Base-by-base conservation (phyloP, 2,329 filamentous ascomycete genomes). In the Fusarium sp. region DNA sequence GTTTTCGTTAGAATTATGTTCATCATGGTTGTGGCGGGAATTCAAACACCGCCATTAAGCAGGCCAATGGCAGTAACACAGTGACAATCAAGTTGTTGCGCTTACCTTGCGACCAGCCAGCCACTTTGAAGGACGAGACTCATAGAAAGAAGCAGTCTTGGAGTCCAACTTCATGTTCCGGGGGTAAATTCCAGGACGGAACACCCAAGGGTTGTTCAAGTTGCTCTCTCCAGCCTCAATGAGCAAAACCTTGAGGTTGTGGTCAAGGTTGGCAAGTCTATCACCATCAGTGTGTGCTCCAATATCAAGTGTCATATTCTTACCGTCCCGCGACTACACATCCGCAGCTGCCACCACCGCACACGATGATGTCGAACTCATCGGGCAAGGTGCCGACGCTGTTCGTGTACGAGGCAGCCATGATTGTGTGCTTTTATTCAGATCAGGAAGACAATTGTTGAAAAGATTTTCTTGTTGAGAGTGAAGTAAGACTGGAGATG, bases 291-390 rank as follows among this genome's bases (percentile, higher is more conserved):
- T 52, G 13, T 6, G 2, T 50, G 9, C 11, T 10, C 2, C 1
- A 50, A 50, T 29, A 52, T 52, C 47, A 27, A 2, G 7, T 29
- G 9, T 29, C 3, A 5, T 29, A 3, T 50, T 18, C 47, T 52
- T 52, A 52, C 47, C 47, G 47, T 14, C 87, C 87, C 62, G 87
- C 87, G 47, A 89, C 86, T n/a, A 89, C 87, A 79, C 87, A 89
- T 35, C 87, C 91, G 71, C 88, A 90, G 80, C 91, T 93, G 64
- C 93, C 93, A 78, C 93, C 93, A 78, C 93, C 93, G 74, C 91
- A 93, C 34, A 94, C 92, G 77, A 94, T 94, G 77, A 95, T 94
- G 80, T 94, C 93, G 79, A 94, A 93, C 85, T 94, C 93, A 68
- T 94, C 92, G 38, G 93, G 92, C 72, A 94, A 79, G 8, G 73